These are phyloP conservation scores for Xylariaceae sp. DNA, from an alignment of 2,329 filamentous ascomycete species.

Conservation along the genomic window DNA sequence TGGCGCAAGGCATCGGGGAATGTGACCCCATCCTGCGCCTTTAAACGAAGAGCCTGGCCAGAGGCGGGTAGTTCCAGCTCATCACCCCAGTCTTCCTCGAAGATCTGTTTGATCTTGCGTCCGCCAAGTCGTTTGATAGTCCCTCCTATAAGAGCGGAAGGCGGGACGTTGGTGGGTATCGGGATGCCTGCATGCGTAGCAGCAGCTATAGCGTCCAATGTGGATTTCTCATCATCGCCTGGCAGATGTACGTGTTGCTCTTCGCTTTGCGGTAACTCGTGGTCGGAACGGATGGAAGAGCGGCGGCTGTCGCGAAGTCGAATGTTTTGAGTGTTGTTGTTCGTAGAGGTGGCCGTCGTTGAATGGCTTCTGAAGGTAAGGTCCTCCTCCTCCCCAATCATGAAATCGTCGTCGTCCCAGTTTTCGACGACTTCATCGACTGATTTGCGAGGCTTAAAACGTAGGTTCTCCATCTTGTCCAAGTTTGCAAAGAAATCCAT, in stretches of 20 bases:
- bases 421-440: constrained; percentile 62
- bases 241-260: constrained; percentile 83
- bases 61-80: constrained; percentile 64
- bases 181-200: constrained; percentile 88
- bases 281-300: constrained; percentile 80
- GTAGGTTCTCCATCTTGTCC: constrained; percentile 49
- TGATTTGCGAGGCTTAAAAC: constrained; percentile 48
- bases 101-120: constrained; percentile 64
- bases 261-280: constrained; percentile 69
- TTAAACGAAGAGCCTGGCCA: constrained; percentile 58
- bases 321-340: constrained; percentile 25
- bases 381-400: constrained; percentile 60
- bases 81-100: constrained; percentile 77
- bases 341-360: constrained; percentile 33
- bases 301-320: constrained; percentile 65
- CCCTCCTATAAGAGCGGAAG: constrained; percentile 83
- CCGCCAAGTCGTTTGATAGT: constrained; percentile 86
- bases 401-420: constrained; percentile 74
- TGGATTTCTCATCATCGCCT: constrained; percentile 78
- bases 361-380: constrained; percentile 53
- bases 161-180: constrained; percentile 77
- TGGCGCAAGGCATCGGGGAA: constrained; percentile 67
- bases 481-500: neutral
- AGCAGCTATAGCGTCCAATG: constrained; percentile 77
- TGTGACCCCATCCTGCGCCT: constrained; percentile 52